Base-by-base conservation (phyloP, 2,329 filamentous ascomycete species). In the Proliferodiscus dingleyae region DNA sequence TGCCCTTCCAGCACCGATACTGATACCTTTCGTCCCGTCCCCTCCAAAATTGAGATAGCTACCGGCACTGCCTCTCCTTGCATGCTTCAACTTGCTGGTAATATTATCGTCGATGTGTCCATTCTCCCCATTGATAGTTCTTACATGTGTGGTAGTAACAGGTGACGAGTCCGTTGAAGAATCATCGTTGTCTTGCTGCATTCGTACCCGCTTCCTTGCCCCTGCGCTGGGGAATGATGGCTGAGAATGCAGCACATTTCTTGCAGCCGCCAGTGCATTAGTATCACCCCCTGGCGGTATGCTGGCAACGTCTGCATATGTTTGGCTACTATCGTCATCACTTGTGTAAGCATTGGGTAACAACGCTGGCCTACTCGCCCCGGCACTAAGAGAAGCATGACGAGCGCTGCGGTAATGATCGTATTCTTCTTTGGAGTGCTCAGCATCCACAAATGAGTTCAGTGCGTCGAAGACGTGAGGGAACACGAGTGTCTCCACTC, bases 391-490 rank as follows among this genome's bases (percentile, higher is more conserved):
- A 24, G 53, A 57, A 16, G 54, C 58, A 43, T 52, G 50, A 19
- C 61, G 49, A 10, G 61, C 61, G 11, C 52, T 55, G 26, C 57
- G 47, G 57, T 82, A 83, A 32, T 71, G 71, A 43, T 75, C 77
- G 54, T 78, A 83, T 59, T 84, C 77, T 57, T 80, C 78, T 46
- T 74, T 69, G 2, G 74, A 72, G 57, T 82, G 77, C 38, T 74
- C 72, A 0, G 77, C 71, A 33, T 73, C 71, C 2, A 74, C 78
- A 61, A 84, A 88, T 56, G 75, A 83, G 49, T 94, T 81, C 8
- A 98, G 71, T 0, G 93, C 90, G 57, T 94, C 85, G 53, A 95
- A 90, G 2, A 98, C 89, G 62, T 63, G 88, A 13, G 83, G 87
- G 61, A 96, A 96, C 2, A 97, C 91, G 42, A 89, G 80, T 1